Evolutionary conservation across 768 basidiomycete genomes (phyloP).

Genomic region (Tylopilus balloui): DNA sequence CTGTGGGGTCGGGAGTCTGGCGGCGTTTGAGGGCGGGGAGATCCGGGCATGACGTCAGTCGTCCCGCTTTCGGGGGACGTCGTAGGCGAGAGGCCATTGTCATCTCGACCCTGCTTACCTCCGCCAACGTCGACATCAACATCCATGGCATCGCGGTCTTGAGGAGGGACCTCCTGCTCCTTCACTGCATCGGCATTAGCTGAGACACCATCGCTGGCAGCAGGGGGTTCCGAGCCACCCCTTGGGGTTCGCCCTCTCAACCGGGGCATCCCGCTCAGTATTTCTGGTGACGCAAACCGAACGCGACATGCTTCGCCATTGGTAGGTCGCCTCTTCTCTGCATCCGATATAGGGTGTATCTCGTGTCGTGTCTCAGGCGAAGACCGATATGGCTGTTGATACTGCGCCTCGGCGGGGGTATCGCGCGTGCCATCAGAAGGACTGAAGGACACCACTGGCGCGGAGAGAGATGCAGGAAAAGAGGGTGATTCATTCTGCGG

Average conservation of each 20-base stretch:
- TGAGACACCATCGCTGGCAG: background rate
- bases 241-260: constrained; percentile 2
- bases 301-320: constrained; percentile 23
- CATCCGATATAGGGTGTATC: background rate
- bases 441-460: constrained; percentile 1
- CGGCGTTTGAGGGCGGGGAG: constrained; percentile 1
- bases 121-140: constrained; percentile 14
- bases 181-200: background rate
- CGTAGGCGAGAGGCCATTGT: background rate
- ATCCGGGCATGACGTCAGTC: background rate
- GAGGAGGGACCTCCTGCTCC: background rate
- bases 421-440: constrained; percentile 19
- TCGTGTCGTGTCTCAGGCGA: constrained; percentile 13
- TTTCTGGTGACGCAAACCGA: constrained; percentile 32
- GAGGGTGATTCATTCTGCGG: constrained; percentile 18
- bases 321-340: constrained; percentile 9
- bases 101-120: background rate
- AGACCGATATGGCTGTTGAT: constrained; percentile 15
- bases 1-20: background rate
- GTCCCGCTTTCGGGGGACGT: background rate
- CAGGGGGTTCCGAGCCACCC: constrained; percentile 1
- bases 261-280: constrained; percentile 14
- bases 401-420: constrained; percentile 22
- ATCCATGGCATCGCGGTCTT: constrained; percentile 21
- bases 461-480: constrained; percentile 2